Conservation (phyloP, 139 green algal genomes). For the Volvox africanus region DNA sequence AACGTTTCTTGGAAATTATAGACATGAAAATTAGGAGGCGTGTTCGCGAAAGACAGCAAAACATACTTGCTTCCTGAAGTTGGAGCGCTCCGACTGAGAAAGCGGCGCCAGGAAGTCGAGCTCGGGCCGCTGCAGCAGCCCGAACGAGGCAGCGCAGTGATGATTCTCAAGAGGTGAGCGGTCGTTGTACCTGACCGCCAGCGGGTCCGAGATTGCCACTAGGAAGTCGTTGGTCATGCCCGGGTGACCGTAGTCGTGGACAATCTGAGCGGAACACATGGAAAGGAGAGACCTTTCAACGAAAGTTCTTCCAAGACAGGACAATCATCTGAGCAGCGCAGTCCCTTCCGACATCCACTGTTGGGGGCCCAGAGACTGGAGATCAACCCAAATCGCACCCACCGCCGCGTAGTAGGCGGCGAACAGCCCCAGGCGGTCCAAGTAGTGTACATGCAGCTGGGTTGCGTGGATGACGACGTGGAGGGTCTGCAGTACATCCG, state of each 20-base stretch:
- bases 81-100: not conserved
- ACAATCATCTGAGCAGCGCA: not conserved
- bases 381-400: not conserved
- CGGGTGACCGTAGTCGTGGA: slow-evolving; percentile 54
- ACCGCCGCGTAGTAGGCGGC: slow-evolving; percentile 60
- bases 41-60: not conserved
- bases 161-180: slow-evolving; percentile 61
- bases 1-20: no score
- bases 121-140: slow-evolving; percentile 36
- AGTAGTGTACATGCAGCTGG: slow-evolving; percentile 45
- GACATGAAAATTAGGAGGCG: no score
- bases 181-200: slow-evolving; percentile 75
- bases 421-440: slow-evolving; percentile 51
- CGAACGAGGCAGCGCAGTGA: slow-evolving; percentile 52
- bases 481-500: slow-evolving; percentile 63
- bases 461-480: slow-evolving; percentile 57
- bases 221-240: slow-evolving; percentile 73
- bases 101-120: slow-evolving; percentile 35
- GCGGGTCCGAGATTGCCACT: slow-evolving; percentile 42
- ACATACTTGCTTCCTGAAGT: slow-evolving; percentile 31
- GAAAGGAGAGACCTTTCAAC: not conserved
- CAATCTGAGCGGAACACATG: slow-evolving; percentile 31
- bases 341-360: not conserved
- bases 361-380: not conserved
- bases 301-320: not conserved